A percentile compares a stretch with the other conserved stretches of the same genome.
These are phyloP conservation scores for Gossypium mustelinum DNA, from an alignment of 345 rosid species.

Conservation along the genomic window DNA sequence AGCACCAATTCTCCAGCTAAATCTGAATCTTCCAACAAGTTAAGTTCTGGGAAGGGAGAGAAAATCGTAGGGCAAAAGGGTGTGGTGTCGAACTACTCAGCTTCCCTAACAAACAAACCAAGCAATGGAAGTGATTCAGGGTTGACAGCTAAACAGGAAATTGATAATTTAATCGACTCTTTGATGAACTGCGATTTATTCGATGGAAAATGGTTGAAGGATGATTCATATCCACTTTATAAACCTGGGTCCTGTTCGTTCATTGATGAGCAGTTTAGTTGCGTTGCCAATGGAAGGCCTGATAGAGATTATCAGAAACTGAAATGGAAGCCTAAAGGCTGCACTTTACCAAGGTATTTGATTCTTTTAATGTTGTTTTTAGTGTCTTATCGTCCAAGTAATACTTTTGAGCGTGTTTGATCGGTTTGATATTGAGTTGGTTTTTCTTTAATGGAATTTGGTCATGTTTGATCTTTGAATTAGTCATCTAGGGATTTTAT, in stretches of 20 bases:
- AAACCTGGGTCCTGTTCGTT: slow-evolving; percentile 78
- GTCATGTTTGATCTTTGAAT: neutral
- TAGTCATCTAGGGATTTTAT: neutral
- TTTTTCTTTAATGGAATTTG: too few relatives aligned
- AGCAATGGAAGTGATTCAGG: slow-evolving; percentile 28
- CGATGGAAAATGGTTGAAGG: slow-evolving; percentile 84
- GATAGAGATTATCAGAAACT: slow-evolving; percentile 63
- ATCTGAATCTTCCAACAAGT: slow-evolving; percentile 13
- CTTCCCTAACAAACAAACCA: slow-evolving; percentile 28
- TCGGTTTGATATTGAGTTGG: too few relatives aligned
- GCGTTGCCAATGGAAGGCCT: slow-evolving; percentile 73
- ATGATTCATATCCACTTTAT: slow-evolving; percentile 90
- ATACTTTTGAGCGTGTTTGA: too few relatives aligned
- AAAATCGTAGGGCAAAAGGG: slow-evolving; percentile 22
- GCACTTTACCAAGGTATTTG: slow-evolving; percentile 69
- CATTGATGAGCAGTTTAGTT: slow-evolving; percentile 80
- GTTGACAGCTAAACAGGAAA: slow-evolving; percentile 31
- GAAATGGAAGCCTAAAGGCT: slow-evolving; percentile 88
- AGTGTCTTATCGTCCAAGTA: too few relatives aligned
- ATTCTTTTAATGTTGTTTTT: neutral
- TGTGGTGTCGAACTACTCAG: slow-evolving; percentile 34
- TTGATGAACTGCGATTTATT: slow-evolving; percentile 67
- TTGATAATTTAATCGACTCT: slow-evolving; percentile 39
- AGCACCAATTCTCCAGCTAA: slow-evolving; percentile 19
- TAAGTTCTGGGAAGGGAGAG: slow-evolving; percentile 21